Conservation (phyloP, 2,329 filamentous ascomycete genomes). For the Phoma sp. region DNA sequence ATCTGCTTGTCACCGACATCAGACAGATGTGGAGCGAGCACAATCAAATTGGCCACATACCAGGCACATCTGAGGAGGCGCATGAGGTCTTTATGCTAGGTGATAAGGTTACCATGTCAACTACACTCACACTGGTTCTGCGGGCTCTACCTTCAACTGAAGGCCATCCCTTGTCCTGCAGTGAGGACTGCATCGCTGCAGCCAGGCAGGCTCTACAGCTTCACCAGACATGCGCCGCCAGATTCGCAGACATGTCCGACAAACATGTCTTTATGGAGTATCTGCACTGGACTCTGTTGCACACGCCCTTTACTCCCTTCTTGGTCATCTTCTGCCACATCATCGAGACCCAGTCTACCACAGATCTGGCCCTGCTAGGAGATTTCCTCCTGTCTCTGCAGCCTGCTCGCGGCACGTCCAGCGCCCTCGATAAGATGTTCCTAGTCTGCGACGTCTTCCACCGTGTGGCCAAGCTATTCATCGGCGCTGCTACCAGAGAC, state of each 20-base stretch:
- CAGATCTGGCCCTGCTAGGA: slow-evolving; percentile 10
- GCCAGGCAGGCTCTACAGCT: slow-evolving; percentile 45
- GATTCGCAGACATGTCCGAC: slow-evolving; percentile 11
- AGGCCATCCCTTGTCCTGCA: slow-evolving; percentile 24
- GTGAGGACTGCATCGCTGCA: slow-evolving; percentile 35
- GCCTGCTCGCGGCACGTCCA: slow-evolving; percentile 14
- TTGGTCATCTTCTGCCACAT: slow-evolving; percentile 45
- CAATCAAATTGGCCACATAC: slow-evolving; percentile 2
- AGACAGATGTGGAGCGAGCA: slow-evolving; percentile 14
- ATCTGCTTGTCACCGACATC: slow-evolving; percentile 16
- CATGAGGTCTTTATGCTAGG: slow-evolving; percentile 30
- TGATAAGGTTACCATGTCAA: slow-evolving; percentile 46
- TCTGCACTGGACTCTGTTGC: slow-evolving; percentile 30
- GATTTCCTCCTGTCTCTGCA: slow-evolving; percentile 13
- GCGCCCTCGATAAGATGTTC: slow-evolving; percentile 17
- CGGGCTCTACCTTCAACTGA: slow-evolving; percentile 33
- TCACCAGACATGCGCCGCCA: slow-evolving; percentile 31
- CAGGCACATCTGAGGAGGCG: slow-evolving; percentile 34
- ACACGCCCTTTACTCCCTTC: slow-evolving; percentile 27
- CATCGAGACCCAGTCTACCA: slow-evolving; percentile 38
- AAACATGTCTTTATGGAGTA: slow-evolving; percentile 31
- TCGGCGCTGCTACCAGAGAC: slow-evolving; percentile 8
- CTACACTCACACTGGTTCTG: slow-evolving; percentile 45
- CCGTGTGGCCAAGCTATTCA: slow-evolving; percentile 17
- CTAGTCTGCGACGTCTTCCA: slow-evolving; percentile 17